Evolutionary conservation across 805 yeast species (phyloP).

Genomic region (Ogataea pini): DNA sequence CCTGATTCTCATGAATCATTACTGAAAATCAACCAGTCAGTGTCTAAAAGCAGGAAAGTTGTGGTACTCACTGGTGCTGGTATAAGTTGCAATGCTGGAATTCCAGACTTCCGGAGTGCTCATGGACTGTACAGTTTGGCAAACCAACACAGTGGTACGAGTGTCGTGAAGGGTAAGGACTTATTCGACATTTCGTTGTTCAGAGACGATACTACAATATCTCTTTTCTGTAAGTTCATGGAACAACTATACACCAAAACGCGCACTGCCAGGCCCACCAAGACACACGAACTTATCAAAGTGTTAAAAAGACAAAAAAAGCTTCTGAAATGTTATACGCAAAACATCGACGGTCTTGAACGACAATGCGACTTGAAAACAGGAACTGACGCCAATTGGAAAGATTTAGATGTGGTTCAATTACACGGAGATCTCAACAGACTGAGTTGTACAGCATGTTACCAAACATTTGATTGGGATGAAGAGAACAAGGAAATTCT

Average conservation of each 20-base stretch:
- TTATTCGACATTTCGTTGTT: constrained; percentile 86
- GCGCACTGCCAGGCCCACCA: constrained; percentile 72
- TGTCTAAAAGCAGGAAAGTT: constrained; percentile 53
- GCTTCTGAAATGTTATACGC: constrained; percentile 86
- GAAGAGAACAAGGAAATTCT: constrained; percentile 47
- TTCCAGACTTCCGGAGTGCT: constrained; percentile 88
- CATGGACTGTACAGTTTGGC: constrained; percentile 81
- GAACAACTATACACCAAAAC: constrained; percentile 70
- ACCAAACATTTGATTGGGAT: constrained; percentile 60
- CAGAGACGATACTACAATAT: constrained; percentile 61
- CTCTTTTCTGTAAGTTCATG: constrained; percentile 88
- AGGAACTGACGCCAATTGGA: constrained; percentile 68
- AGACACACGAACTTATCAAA: constrained; percentile 75
- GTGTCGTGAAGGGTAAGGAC: constrained; percentile 79
- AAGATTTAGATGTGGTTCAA: constrained; percentile 74
- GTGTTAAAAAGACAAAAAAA: constrained; percentile 60
- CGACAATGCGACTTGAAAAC: constrained; percentile 59
- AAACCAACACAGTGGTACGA: constrained; percentile 50
- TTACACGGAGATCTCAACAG: constrained; percentile 85
- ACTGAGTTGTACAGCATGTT: constrained; percentile 76
- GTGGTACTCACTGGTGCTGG: constrained; percentile 92
- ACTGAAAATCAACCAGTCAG: constrained; percentile 39
- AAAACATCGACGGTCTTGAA: constrained; percentile 91
- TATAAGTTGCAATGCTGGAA: constrained; percentile 94
- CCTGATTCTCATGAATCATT: constrained; percentile 21